Evolutionary conservation across 805 yeast genomes (phyloP).

Genomic region (Metschnikowia borealis): DNA sequence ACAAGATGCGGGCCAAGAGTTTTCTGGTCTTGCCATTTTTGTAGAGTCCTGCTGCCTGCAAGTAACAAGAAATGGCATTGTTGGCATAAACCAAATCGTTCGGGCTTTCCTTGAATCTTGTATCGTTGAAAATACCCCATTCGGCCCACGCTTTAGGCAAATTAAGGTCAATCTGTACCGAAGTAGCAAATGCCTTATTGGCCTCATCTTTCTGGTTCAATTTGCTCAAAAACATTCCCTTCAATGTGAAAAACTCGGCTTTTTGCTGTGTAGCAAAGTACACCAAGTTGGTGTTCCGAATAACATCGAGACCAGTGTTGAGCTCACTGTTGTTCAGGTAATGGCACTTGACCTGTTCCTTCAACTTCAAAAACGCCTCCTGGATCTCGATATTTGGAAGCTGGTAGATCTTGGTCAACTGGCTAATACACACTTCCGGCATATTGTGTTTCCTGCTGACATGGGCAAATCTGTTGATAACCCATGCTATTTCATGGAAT

Average conservation of each 20-base stretch:
- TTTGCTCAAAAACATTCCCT: slow-evolving; percentile 96
- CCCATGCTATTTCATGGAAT: slow-evolving; percentile 99
- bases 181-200: slow-evolving; percentile 95
- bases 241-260: slow-evolving; percentile 94
- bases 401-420: slow-evolving; percentile 88
- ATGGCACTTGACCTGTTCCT: slow-evolving; percentile 98
- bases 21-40: slow-evolving; percentile 89
- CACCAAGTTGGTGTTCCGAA: slow-evolving; percentile 91
- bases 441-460: slow-evolving; percentile 95
- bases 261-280: slow-evolving; percentile 97
- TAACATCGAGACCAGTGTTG: slow-evolving; percentile 93
- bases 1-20: slow-evolving; percentile 79
- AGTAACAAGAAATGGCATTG: slow-evolving; percentile 90
- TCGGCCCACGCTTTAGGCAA: slow-evolving; percentile 99
- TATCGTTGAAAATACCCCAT: slow-evolving; percentile 96
- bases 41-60: slow-evolving; percentile 96
- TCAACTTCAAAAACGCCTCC: slow-evolving; percentile 90
- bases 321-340: slow-evolving; percentile 87
- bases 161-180: slow-evolving; percentile 92
- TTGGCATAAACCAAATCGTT: slow-evolving; percentile 79
- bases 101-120: slow-evolving; percentile 78
- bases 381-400: slow-evolving; percentile 97
- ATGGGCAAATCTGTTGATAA: slow-evolving; percentile 95
- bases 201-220: slow-evolving; percentile 91
- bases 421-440: slow-evolving; percentile 95